Evolutionary conservation across 177 flowering plant species (phyloP).

Genomic region (Tripterygium wilfordii): DNA sequence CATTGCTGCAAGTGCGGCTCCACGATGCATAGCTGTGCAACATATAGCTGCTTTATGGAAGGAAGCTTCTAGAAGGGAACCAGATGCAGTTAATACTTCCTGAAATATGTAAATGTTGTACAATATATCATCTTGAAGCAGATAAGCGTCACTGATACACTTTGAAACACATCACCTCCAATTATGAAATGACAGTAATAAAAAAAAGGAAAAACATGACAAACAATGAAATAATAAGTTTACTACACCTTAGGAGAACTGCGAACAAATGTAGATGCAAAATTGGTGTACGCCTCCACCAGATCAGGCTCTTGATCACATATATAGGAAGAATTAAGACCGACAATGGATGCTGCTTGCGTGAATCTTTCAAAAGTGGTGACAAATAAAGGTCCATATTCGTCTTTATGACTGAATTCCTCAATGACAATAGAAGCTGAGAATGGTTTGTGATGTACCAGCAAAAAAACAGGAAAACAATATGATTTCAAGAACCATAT

Average conservation of each 20-base stretch:
- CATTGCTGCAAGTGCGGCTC: conserved; percentile 98
- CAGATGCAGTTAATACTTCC: conserved; percentile 76
- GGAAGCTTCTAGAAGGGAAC: conserved; percentile 75
- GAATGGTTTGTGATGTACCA: too few species aligned
- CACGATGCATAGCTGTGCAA: conserved; percentile 99
- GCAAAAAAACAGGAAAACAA: conserved; percentile 9
- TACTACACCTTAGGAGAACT: conserved; percentile 62
- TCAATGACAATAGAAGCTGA: conserved; percentile 84
- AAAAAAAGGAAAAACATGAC: background rate
- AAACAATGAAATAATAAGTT: background rate
- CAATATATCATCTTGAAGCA: background rate
- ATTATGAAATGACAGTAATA: background rate
- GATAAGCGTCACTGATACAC: background rate
- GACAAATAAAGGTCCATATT: conserved; percentile 70
- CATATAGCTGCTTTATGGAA: conserved; percentile 95
- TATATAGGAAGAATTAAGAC: conserved; percentile 88
- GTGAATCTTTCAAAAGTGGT: conserved; percentile 81
- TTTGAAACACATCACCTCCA: background rate
- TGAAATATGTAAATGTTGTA: too few species aligned
- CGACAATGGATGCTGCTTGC: conserved; percentile 68
- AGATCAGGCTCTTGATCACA: conserved; percentile 99
- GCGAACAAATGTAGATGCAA: conserved; percentile 77
- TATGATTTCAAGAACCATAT: background rate
- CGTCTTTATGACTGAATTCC: conserved; percentile 90
- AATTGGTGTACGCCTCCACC: conserved; percentile 82